Evolutionary conservation across 495 filamentous ascomycete genomes (phyloP).

Genomic region (Talaromyces proteolyticus): DNA sequence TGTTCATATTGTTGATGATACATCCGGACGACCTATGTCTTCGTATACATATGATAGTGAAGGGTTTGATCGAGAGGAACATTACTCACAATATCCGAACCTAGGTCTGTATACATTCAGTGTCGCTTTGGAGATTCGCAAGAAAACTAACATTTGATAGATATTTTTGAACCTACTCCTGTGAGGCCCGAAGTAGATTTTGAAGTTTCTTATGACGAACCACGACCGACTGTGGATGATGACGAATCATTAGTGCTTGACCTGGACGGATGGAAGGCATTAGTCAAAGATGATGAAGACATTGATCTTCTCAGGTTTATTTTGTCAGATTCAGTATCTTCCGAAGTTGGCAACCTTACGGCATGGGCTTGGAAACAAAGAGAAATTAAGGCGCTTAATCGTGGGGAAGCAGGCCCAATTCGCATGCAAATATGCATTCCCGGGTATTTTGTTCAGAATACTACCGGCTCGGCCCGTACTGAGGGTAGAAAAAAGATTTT

Average conservation of each 20-base stretch:
- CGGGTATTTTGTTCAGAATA: constrained; percentile 87
- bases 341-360: constrained; percentile 57
- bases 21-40: background rate
- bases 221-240: constrained; percentile 62
- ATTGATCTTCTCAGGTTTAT: constrained; percentile 50
- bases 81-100: background rate
- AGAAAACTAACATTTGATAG: background rate
- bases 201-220: constrained; percentile 54
- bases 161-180: background rate
- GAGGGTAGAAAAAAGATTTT: constrained; percentile 92
- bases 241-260: constrained; percentile 61
- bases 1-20: constrained; percentile 20
- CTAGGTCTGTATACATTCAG: background rate
- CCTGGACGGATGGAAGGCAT: constrained; percentile 70
- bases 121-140: background rate
- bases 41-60: background rate
- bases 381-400: constrained; percentile 79
- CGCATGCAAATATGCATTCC: constrained; percentile 57
- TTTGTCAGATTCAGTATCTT: constrained; percentile 37
- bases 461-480: constrained; percentile 78
- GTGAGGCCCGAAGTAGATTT: constrained; percentile 44
- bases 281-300: constrained; percentile 78
- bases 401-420: constrained; percentile 44
- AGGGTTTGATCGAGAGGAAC: background rate
- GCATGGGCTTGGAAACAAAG: constrained; percentile 90